These are phyloP conservation scores for Sclerotinia borealis DNA, from an alignment of 2,329 filamentous ascomycete genomes.

Conservation along the genomic window DNA sequence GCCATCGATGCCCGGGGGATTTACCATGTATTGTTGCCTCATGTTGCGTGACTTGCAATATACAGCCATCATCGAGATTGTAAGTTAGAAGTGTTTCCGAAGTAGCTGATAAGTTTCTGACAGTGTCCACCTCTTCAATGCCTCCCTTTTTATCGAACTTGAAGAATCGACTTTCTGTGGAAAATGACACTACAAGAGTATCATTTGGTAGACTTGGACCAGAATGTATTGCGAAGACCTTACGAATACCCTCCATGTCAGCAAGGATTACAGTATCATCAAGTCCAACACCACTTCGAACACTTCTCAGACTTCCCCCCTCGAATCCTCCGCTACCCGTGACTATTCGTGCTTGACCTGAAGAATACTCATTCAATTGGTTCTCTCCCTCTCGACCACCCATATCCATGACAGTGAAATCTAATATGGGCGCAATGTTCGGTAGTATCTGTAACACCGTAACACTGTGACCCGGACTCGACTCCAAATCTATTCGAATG, in stretches of 20 bases:
- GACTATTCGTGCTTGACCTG: constrained; percentile 88
- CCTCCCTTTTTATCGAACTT: constrained; percentile 66
- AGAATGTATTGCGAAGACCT: constrained; percentile 62
- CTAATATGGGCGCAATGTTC: constrained; percentile 87
- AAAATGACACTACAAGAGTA: constrained; percentile 71
- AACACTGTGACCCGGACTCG: constrained; percentile 35
- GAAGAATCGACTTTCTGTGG: constrained; percentile 80
- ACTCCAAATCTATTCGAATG: constrained; percentile 53
- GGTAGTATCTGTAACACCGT: constrained; percentile 67
- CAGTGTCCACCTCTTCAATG: constrained; percentile 79
- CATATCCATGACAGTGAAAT: constrained; percentile 96
- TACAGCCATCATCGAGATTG: constrained; percentile 55
- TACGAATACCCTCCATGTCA: constrained; percentile 67
- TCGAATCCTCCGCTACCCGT: constrained; percentile 87
- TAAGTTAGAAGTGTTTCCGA: constrained; percentile 65
- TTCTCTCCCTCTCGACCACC: constrained; percentile 74
- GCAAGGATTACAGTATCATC: constrained; percentile 80
- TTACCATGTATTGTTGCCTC: constrained; percentile 59
- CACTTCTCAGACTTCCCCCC: constrained; percentile 81
- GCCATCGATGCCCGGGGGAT: constrained; percentile 54
- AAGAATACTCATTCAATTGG: constrained; percentile 85
- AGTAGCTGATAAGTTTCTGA: constrained; percentile 63
- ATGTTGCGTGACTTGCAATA: constrained; percentile 71
- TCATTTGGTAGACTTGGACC: constrained; percentile 50
- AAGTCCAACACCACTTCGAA: constrained; percentile 87